Evolutionary conservation across 805 yeast genomes (phyloP).

Genomic region (Candida berthetii): DNA sequence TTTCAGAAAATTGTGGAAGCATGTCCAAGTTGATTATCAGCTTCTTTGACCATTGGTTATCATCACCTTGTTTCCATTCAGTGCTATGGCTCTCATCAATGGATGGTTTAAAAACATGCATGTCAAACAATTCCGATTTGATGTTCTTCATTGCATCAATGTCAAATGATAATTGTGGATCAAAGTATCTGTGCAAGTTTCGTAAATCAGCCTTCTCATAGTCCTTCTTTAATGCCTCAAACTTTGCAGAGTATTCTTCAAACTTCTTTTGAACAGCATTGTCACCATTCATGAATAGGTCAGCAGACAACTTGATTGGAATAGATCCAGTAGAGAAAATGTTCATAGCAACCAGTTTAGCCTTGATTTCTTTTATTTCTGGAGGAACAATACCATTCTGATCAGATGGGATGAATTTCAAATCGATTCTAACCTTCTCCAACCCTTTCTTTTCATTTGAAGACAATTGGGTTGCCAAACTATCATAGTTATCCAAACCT

Average conservation of each 20-base stretch:
- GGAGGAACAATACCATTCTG: conserved; percentile 23
- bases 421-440: conserved; percentile 19
- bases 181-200: conserved; percentile 7
- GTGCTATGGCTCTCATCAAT: conserved; percentile 2
- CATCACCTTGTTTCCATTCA: conserved; percentile 21
- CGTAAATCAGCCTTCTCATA: conserved; percentile 5
- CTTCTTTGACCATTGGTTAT: conserved; percentile 24
- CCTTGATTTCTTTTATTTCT: conserved; percentile 20
- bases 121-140: conserved; percentile 5
- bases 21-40: conserved; percentile 36
- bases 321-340: conserved; percentile 28
- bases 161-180: conserved; percentile 9
- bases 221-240: conserved; percentile 11
- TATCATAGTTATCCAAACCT: conserved; percentile 28
- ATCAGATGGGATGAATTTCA: conserved; percentile 23
- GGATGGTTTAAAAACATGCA: conserved; percentile 1
- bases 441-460: conserved; percentile 21
- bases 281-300: conserved; percentile 19
- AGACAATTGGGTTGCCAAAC: conserved; percentile 20
- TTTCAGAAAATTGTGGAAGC: conserved; percentile 36
- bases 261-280: conserved; percentile 20
- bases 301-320: conserved; percentile 33
- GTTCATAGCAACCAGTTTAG: conserved; percentile 27
- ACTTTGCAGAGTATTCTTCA: conserved; percentile 3
- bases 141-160: conserved; percentile 14